Evolutionary conservation across 1,284 basidiomycete species (phyloP).

Genomic region (Exobasidium cylindrosporum): DNA sequence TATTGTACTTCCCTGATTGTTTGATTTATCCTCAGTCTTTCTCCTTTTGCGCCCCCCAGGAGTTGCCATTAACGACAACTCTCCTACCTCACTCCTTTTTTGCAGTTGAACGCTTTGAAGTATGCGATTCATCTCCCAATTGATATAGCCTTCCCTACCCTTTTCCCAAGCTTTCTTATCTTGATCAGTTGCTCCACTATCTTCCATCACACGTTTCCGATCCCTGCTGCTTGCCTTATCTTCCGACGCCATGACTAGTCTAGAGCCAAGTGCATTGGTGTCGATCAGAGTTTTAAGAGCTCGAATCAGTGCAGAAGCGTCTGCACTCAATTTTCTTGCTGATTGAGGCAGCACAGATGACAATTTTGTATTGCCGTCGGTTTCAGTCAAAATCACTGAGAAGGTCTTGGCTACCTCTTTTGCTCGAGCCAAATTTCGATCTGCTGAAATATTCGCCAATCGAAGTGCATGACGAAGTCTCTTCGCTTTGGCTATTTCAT

Average conservation of each 20-base stretch:
- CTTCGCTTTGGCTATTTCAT: slow-evolving; percentile 22
- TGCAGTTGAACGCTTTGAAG: slow-evolving; percentile 25
- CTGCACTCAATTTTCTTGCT: slow-evolving; percentile 30
- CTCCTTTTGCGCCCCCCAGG: background rate
- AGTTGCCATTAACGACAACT: background rate
- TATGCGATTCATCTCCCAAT: slow-evolving; percentile 46
- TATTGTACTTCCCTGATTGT: too few species aligned
- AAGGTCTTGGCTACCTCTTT: background rate
- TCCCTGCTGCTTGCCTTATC: slow-evolving; percentile 19
- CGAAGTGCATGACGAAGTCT: background rate
- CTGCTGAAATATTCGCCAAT: background rate
- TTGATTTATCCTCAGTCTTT: background rate
- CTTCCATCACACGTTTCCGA: slow-evolving; percentile 4
- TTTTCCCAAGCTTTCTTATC: slow-evolving; percentile 26
- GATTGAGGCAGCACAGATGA: background rate
- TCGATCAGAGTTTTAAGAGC: slow-evolving; percentile 29
- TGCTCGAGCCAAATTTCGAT: background rate
- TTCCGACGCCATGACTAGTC: slow-evolving; percentile 7
- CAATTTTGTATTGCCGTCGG: background rate
- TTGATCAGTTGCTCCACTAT: background rate
- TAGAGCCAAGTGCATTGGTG: slow-evolving; percentile 34
- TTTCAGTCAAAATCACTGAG: background rate
- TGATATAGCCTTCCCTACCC: slow-evolving; percentile 42
- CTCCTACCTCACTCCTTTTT: background rate
- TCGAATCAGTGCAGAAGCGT: slow-evolving; percentile 27